Conservation (phyloP, 106 monocot species). For the Dendrobium huoshanense region DNA sequence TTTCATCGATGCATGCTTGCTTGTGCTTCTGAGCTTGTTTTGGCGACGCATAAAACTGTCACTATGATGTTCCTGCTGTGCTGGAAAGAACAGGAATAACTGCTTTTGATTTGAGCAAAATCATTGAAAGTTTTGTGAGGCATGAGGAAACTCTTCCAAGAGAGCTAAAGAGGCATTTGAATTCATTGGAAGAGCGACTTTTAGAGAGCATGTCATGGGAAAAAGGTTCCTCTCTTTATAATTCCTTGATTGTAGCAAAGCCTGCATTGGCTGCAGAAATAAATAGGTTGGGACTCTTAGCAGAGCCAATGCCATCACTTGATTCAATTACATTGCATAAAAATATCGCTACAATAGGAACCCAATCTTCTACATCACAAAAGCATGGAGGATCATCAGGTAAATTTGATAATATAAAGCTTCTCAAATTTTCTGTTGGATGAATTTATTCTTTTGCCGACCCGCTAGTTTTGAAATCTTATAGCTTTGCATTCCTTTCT, state of each 20-base stretch:
- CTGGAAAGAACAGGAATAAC: slow-evolving; percentile 88
- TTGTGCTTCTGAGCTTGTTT: slow-evolving; percentile 86
- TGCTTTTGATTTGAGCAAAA: slow-evolving; percentile 95
- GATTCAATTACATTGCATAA: slow-evolving; percentile 68
- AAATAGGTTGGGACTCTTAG: slow-evolving; percentile 57
- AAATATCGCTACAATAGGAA: slow-evolving; percentile 29
- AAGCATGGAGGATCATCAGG: slow-evolving; percentile 54
- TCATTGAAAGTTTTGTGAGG: slow-evolving; percentile 90
- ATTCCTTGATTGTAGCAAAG: slow-evolving; percentile 80
- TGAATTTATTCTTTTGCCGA: no score
- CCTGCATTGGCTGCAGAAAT: slow-evolving; percentile 65
- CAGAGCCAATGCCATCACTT: slow-evolving; percentile 94
- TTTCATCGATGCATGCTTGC: slow-evolving; percentile 98
- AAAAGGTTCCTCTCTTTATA: slow-evolving; percentile 92
- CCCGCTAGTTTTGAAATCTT: no score
- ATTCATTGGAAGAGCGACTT: slow-evolving; percentile 86
- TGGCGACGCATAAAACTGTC: slow-evolving; percentile 91
- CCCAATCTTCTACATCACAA: slow-evolving; percentile 23
- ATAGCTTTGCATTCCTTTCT: neutral
- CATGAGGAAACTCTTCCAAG: slow-evolving; percentile 97
- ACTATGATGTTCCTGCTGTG: slow-evolving; percentile 92
- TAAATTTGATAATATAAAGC: slow-evolving; percentile 8
- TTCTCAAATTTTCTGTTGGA: no score
- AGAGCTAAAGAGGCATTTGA: slow-evolving; percentile 91
- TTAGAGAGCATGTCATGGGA: slow-evolving; percentile 90